Percentiles rank a stretch among this genome's conserved stretches.
Evolutionary conservation across 2,329 filamentous ascomycete species (phyloP).

Genomic region (Metarhizium guizhouense): DNA sequence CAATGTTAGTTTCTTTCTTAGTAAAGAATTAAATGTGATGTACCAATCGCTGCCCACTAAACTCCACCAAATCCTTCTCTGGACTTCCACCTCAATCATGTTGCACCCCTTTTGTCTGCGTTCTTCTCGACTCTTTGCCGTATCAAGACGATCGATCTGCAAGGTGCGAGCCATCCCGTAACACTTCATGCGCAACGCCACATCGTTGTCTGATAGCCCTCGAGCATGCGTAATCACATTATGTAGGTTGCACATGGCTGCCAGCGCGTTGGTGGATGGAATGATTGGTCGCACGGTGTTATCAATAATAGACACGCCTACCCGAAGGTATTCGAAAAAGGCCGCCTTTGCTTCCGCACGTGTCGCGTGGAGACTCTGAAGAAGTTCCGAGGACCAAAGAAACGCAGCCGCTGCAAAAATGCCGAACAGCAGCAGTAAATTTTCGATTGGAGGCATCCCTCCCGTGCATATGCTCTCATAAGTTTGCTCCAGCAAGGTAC

Average conservation of each 20-base stretch:
- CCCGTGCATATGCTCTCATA: not conserved
- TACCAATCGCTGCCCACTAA: slow-evolving; percentile 8
- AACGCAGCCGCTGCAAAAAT: slow-evolving; percentile 5
- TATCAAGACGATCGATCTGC: slow-evolving; percentile 5
- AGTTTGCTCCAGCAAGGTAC: slow-evolving; percentile 1
- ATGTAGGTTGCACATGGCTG: not conserved
- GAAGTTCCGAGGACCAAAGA: not conserved
- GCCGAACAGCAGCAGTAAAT: slow-evolving; percentile 2
- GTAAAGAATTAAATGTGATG: not conserved
- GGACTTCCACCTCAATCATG: slow-evolving; percentile 4
- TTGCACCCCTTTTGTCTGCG: slow-evolving; percentile 1
- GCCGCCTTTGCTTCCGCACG: not conserved
- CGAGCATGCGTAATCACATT: slow-evolving; percentile 1
- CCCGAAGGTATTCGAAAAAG: not conserved
- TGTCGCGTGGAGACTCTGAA: slow-evolving; percentile 1
- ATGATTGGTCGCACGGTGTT: not conserved
- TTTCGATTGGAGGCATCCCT: not conserved
- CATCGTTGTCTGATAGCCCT: slow-evolving; percentile 2
- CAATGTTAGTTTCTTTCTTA: not conserved
- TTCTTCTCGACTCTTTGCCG: not conserved
- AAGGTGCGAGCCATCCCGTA: slow-evolving; percentile 4
- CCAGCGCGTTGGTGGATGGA: slow-evolving; percentile 4
- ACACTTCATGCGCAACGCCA: slow-evolving; percentile 1
- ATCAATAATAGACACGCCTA: slow-evolving; percentile 2
- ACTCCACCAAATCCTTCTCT: slow-evolving; percentile 8